Base-by-base conservation (phyloP, 1,284 basidiomycete species). In the Apiotrichum brassicae region DNA sequence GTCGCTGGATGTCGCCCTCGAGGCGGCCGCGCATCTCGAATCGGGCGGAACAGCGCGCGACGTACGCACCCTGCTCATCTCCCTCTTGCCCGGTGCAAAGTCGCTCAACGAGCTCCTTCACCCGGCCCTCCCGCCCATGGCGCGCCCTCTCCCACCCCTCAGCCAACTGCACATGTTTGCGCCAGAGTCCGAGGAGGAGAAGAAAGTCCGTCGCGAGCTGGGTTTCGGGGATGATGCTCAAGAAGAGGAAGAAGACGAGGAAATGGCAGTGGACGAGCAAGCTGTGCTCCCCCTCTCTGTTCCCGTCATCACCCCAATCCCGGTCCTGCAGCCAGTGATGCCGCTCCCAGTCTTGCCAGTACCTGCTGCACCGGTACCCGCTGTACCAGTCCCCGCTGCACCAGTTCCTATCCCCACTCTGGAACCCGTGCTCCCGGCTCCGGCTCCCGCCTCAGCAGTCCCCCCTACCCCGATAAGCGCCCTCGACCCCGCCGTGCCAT, bases 161-260 rank as follows among this genome's bases (percentile, higher is more conserved):
- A 45, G 56, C 23, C 57, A 62, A 36, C 51, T 71, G 25, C 64
- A 70, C 46, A 59, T 59, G 48, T 68, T 70, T 43, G 54, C 57
- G 9, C 50, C 56, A n/a, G 66, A 68, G 49, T 57, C 49, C 11
- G 66, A 65, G 23, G 66, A 64, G 30, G 69, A 71, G 49, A 51
- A 46, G 28, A 59, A 59, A 45, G 32, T 66, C 20, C 35, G 68
- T 14, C 37, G 46, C 14, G 64, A 61, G 26, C 45, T 70, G 20
- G 66, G 66, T 4, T 64, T 61, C 24, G 3, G 39, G 47, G 1
- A 49, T 2, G 58, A 52, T 4, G 44, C 40, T 22, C 56, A 58
- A 5, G 49, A 53, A 23, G 49, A 49, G 16, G 46, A 30, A 6
- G 53, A 57, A 33, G 48, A 33, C 20, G 51, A 45, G 34, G 48